Conservation (phyloP, 805 yeast genomes). For the Candida nonsorbophila region DNA sequence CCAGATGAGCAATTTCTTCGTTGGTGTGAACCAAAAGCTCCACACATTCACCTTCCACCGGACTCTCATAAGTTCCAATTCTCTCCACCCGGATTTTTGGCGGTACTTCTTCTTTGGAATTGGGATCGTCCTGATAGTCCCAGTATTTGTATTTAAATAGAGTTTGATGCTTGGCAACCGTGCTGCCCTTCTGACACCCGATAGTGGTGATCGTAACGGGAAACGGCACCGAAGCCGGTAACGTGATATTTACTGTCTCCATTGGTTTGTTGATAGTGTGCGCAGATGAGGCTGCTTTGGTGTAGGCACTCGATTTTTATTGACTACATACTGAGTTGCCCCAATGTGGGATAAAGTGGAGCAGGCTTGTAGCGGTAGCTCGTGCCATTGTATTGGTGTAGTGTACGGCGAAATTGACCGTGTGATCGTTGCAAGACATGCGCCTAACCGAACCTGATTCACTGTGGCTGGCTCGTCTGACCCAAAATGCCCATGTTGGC, state of each 20-base stretch:
- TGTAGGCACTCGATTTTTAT: too few species aligned
- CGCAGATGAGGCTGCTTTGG: too few species aligned
- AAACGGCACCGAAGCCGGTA: slow-evolving; percentile 61
- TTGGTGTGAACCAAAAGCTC: slow-evolving; percentile 48
- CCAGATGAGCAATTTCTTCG: slow-evolving; percentile 52
- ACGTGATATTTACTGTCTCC: slow-evolving; percentile 42
- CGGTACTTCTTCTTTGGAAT: slow-evolving; percentile 35
- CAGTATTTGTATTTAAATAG: slow-evolving; percentile 61
- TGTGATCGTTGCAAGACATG: too few species aligned
- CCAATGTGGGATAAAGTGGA: too few species aligned
- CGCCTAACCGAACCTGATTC: too few species aligned
- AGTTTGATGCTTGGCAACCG: slow-evolving; percentile 47
- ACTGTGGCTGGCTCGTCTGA: too few species aligned
- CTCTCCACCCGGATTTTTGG: slow-evolving; percentile 56
- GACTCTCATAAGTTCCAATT: slow-evolving; percentile 76
- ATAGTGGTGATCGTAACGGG: slow-evolving; percentile 62
- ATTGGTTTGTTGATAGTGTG: too few species aligned
- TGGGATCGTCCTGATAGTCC: slow-evolving; percentile 57
- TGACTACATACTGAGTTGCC: too few species aligned
- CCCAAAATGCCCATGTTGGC: too few species aligned
- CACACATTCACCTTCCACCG: slow-evolving; percentile 66
- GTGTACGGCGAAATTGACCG: too few species aligned
- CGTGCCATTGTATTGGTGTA: too few species aligned
- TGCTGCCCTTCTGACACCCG: slow-evolving; percentile 38
- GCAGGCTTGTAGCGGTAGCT: too few species aligned